Evolutionary conservation across 495 filamentous ascomycete genomes (phyloP).

Genomic region (Neurospora pannonica): DNA sequence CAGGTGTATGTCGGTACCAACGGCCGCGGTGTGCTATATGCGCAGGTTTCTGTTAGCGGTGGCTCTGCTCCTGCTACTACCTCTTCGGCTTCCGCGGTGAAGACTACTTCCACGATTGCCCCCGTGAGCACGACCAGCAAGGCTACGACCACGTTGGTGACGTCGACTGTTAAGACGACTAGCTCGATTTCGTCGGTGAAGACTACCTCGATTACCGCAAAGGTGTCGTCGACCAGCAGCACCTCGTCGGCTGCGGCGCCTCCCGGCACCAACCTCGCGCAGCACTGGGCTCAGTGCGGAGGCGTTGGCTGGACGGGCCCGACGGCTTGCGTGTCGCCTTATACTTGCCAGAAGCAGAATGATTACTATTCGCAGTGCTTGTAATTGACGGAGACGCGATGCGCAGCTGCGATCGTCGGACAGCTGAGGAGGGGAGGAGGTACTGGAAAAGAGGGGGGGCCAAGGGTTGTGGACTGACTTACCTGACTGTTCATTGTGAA

Average conservation of each 20-base stretch:
- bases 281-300: constrained; percentile 19
- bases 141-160: constrained; percentile 9
- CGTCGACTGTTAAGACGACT: constrained; percentile 3
- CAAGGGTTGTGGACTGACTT: no score
- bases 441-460: no score
- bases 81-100: not conserved
- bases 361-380: constrained; percentile 40
- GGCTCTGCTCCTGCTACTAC: constrained; percentile 1
- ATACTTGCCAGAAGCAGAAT: constrained; percentile 13
- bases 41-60: constrained; percentile 15
- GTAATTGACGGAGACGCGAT: no score
- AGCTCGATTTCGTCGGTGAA: not conserved
- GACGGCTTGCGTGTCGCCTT: constrained; percentile 10
- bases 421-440: no score
- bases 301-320: constrained; percentile 12
- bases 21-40: constrained; percentile 48
- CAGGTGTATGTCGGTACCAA: constrained; percentile 52
- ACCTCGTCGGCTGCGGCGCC: constrained; percentile 3
- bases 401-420: no score
- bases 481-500: no score
- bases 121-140: not conserved
- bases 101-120: not conserved
- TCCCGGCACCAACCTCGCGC: constrained; percentile 2
- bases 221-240: not conserved
- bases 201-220: not conserved